phyloP scores from a whole-genome alignment of 2,329 filamentous ascomycete genomes.

The Fusarium cyanostomum region DNA sequence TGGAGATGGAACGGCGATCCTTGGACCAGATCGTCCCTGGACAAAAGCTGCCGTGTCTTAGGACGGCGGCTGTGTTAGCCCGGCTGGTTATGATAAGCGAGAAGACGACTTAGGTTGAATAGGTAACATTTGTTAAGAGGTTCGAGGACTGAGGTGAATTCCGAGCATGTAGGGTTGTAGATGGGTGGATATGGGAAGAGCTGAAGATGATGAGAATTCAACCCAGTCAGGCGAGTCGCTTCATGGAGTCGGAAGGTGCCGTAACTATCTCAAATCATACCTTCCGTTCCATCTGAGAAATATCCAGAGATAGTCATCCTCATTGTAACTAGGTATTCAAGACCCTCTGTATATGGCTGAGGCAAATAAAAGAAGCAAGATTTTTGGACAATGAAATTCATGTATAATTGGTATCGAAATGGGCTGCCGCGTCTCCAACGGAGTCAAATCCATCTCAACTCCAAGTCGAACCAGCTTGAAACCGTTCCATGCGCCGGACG shows the following conservation, averaged over 20 bases:
- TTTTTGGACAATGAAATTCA: constrained; percentile 4
- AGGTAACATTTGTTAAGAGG: neutral
- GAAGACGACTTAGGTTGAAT: neutral
- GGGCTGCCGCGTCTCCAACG: constrained; percentile 27
- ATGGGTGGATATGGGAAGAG: too few relatives aligned
- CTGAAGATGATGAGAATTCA: too few relatives aligned
- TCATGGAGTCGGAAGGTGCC: too few relatives aligned
- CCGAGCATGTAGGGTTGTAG: too few relatives aligned
- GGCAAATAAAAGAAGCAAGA: neutral
- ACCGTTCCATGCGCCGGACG: constrained; percentile 41
- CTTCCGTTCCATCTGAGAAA: too few relatives aligned
- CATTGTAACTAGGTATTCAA: neutral
- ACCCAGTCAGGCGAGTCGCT: too few relatives aligned
- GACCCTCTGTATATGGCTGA: neutral
- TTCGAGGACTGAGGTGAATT: too few relatives aligned
- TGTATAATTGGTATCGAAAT: constrained; percentile 40
- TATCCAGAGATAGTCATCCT: too few relatives aligned
- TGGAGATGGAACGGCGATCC: neutral
- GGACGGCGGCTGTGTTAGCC: neutral
- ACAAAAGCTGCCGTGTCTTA: neutral
- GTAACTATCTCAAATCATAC: too few relatives aligned
- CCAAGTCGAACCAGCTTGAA: constrained; percentile 37
- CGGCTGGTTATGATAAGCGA: neutral
- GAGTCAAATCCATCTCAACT: constrained; percentile 36
- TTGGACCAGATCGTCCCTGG: neutral